Base-by-base conservation (phyloP, 805 yeast genomes). In the Wickerhamiella vanderwaltii region DNA sequence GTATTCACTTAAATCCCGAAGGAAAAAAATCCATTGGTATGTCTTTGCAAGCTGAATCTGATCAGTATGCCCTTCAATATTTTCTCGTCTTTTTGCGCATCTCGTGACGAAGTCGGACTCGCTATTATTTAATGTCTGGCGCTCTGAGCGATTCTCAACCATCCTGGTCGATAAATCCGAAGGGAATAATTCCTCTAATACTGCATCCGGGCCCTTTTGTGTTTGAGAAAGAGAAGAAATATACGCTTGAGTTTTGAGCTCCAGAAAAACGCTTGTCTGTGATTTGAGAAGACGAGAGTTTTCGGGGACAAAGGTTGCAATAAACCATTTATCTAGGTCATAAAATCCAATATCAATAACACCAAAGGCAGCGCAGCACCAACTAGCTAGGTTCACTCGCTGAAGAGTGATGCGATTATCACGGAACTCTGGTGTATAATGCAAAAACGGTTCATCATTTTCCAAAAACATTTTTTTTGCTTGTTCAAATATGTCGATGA, bases 191-290 rank as follows among this genome's bases (percentile, higher is more conserved):
- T 77, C 83, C 41, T 80, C 75, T 48, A 87, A 63, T 9, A 84
- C 71, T 33, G 79, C 87, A 43, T 69, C 70, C 47, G 73, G 70
- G 1, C 80, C 64, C 49, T 80, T 65, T 41, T 75, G 73, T 9
- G 69, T 69, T 35, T 58, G 60, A 9, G 79, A 83, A 46, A 87
- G 60, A 0, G 94, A 95, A 1, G 95, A 79, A 16, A 91, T 86
- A 55, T 76, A 91, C 0, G 95, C 95, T 60, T 91, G 98, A 0
- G 98, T 91, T 58, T 91, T 91, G 56, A 91, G 68, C 51, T 91
- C 96, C 29, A 91, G 65, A 51, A 70, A 85, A 39, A 91, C 61
- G 9, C 73, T 75, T 0, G 91, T 86, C 51, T 84, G 95, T 7
- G 81, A 73, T 57, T 86, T 86, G 45, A 85, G 63, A 31, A 91